A percentile compares a stretch with the other conserved stretches of the same genome.
These are phyloP conservation scores for Xerocomellus amylosporus DNA, from an alignment of 768 basidiomycete species.

Conservation along the genomic window DNA sequence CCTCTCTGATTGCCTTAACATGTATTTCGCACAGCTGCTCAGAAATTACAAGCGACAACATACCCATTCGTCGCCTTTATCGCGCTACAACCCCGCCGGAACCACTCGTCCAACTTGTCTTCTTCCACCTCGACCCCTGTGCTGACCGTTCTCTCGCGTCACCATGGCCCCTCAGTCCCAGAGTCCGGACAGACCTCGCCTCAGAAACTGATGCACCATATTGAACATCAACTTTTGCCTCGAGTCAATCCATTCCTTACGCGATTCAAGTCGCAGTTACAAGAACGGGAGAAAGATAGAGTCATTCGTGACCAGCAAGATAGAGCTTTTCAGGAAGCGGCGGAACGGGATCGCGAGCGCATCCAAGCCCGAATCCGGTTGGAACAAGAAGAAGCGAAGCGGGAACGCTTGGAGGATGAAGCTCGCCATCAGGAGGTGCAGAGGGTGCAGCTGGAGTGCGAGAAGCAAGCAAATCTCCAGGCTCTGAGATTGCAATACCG, in stretches of 20 bases:
- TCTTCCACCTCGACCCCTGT: slow-evolving; percentile 41
- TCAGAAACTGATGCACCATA: slow-evolving; percentile 57
- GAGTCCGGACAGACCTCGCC: slow-evolving; percentile 60
- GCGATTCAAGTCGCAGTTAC: slow-evolving; percentile 52
- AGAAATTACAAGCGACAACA: slow-evolving; percentile 83
- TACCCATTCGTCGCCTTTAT: slow-evolving; percentile 93
- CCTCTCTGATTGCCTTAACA: not conserved
- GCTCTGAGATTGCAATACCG: slow-evolving; percentile 52
- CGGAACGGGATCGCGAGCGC: slow-evolving; percentile 63
- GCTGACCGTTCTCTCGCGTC: slow-evolving; percentile 82
- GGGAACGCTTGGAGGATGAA: slow-evolving; percentile 31
- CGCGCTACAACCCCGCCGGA: slow-evolving; percentile 74
- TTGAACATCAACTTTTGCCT: slow-evolving; percentile 72
- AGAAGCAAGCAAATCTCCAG: slow-evolving; percentile 36
- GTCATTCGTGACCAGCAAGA: slow-evolving; percentile 79
- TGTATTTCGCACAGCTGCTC: slow-evolving; percentile 40
- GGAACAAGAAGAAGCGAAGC: slow-evolving; percentile 37
- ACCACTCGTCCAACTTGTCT: slow-evolving; percentile 32
- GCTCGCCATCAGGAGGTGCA: slow-evolving; percentile 32
- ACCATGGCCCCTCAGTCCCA: slow-evolving; percentile 63
- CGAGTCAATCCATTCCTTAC: slow-evolving; percentile 75
- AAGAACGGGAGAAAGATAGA: slow-evolving; percentile 53
- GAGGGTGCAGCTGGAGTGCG: slow-evolving; percentile 37
- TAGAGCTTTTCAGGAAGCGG: slow-evolving; percentile 66
- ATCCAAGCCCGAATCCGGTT: slow-evolving; percentile 55